Conservation (phyloP, 164 flowering plant species). For the Annona cherimola region DNA sequence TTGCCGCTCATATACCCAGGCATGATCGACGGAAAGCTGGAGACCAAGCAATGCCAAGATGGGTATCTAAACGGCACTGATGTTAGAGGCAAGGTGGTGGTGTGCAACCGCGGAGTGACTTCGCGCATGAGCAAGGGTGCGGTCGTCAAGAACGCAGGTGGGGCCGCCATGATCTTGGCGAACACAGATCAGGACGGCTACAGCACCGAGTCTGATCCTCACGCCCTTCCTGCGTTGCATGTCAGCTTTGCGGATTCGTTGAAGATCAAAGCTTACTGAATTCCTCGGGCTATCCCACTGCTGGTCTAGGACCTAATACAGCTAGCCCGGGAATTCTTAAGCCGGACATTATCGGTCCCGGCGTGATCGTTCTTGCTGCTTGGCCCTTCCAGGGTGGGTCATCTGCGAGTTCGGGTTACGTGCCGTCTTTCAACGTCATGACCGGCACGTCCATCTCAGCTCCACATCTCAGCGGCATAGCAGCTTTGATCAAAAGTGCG, state of each 20-base stretch:
- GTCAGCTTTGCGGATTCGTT: slow-evolving; percentile 25
- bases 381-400: not conserved
- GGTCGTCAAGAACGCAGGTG: slow-evolving; percentile 34
- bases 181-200: slow-evolving; percentile 13
- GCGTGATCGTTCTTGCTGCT: not conserved
- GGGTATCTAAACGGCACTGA: slow-evolving; percentile 17
- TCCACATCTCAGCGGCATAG: slow-evolving; percentile 35
- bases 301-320: slow-evolving; percentile 16
- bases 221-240: slow-evolving; percentile 42
- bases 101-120: slow-evolving; percentile 22
- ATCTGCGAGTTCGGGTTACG: not conserved
- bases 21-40: slow-evolving; percentile 7
- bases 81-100: slow-evolving; percentile 28
- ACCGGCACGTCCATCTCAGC: slow-evolving; percentile 6
- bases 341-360: slow-evolving; percentile 57
- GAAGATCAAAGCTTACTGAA: slow-evolving; percentile 40
- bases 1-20: slow-evolving; percentile 35
- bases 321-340: slow-evolving; percentile 38
- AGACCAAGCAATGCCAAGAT: slow-evolving; percentile 6
- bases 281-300: slow-evolving; percentile 31
- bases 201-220: slow-evolving; percentile 23
- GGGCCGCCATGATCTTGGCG: slow-evolving; percentile 24
- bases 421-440: slow-evolving; percentile 4
- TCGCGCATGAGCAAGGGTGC: slow-evolving; percentile 20
- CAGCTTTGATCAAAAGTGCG: slow-evolving; percentile 42